Evolutionary conservation across 805 yeast species (phyloP).

Genomic region (Lipomyces yamanashiensis): DNA sequence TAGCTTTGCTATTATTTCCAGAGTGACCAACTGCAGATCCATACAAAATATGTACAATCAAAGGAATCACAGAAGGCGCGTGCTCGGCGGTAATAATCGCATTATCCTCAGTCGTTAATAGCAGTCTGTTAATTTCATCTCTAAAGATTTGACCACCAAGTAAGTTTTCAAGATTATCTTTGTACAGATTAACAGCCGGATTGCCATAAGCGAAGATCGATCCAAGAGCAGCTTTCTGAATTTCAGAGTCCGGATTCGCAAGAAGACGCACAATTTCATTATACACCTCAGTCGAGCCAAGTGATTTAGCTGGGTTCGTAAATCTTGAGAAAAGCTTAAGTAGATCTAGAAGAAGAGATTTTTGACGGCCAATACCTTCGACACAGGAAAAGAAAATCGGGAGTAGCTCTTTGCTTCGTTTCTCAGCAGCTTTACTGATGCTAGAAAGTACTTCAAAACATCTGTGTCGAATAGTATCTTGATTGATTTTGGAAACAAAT

Average conservation of each 20-base stretch:
- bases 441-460: conserved; percentile 57
- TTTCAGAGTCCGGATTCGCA: conserved; percentile 61
- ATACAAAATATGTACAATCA: conserved; percentile 75
- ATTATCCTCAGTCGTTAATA: conserved; percentile 57
- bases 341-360: conserved; percentile 44
- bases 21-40: conserved; percentile 59
- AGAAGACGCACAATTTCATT: conserved; percentile 59
- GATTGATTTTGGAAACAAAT: conserved; percentile 6
- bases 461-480: conserved; percentile 16
- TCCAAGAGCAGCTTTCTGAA: conserved; percentile 74
- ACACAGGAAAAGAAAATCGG: conserved; percentile 57
- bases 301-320: conserved; percentile 61
- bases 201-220: conserved; percentile 69
- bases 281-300: conserved; percentile 58
- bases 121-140: conserved; percentile 76
- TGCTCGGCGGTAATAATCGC: conserved; percentile 64
- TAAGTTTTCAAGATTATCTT: conserved; percentile 71
- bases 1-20: conserved; percentile 64
- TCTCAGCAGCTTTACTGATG: conserved; percentile 73
- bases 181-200: conserved; percentile 64
- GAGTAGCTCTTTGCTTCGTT: conserved; percentile 58
- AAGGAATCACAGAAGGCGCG: conserved; percentile 63
- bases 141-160: conserved; percentile 82
- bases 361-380: conserved; percentile 14
- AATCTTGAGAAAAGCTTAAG: conserved; percentile 68